These are phyloP conservation scores for Murraya paniculata DNA, from an alignment of 345 rosid genomes.

Conservation along the genomic window DNA sequence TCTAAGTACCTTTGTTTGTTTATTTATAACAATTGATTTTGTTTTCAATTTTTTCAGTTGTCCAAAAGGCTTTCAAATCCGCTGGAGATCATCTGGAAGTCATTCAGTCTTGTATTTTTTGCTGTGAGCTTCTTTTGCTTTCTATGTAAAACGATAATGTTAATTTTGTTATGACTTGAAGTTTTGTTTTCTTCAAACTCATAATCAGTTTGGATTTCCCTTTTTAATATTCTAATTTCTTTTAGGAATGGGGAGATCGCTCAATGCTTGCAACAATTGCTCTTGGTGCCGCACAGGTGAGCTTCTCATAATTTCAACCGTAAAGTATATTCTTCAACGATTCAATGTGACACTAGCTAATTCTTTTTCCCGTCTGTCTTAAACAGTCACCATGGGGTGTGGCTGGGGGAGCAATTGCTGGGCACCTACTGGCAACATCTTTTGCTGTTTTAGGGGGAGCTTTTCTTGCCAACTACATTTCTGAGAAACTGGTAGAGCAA, in stretches of 20 bases:
- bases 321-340: background rate
- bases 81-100: conserved; percentile 84
- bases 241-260: conserved; percentile 99
- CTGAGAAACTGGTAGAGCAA: conserved; percentile 76
- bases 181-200: background rate
- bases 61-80: conserved; percentile 82
- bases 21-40: background rate
- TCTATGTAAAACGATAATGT: background rate
- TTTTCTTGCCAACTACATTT: conserved; percentile 85
- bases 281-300: conserved; percentile 94
- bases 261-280: conserved; percentile 99
- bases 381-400: conserved; percentile 94
- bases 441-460: conserved; percentile 92
- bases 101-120: conserved; percentile 93
- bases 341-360: background rate
- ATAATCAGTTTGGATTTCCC: background rate
- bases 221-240: background rate
- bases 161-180: background rate
- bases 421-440: conserved; percentile 83
- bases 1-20: background rate
- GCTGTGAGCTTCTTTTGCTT: conserved; percentile 60
- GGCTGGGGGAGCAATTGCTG: conserved; percentile 92
- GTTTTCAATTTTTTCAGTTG: conserved; percentile 38
- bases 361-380: conserved; percentile 1
- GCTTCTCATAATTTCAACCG: background rate